Evolutionary conservation across 2,329 filamentous ascomycete genomes (phyloP).

Genomic region (Cyphellophora europaea): DNA sequence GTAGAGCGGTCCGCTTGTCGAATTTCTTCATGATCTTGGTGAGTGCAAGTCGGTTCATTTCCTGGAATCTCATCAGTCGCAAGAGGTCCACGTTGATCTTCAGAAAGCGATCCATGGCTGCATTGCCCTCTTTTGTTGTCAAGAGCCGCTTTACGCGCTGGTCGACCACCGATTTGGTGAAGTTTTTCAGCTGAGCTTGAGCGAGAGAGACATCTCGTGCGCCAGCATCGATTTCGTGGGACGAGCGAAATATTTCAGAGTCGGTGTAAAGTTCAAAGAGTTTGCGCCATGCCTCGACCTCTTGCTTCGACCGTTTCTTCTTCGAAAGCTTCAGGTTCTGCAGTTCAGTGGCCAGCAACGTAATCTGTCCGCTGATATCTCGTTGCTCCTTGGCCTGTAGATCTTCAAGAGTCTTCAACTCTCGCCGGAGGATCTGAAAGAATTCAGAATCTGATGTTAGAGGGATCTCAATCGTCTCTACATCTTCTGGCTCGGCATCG

Average conservation of each 20-base stretch:
- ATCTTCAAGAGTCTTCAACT: slow-evolving; percentile 59
- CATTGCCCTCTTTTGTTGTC: slow-evolving; percentile 55
- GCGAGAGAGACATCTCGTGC: slow-evolving; percentile 57
- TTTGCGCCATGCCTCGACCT: slow-evolving; percentile 67
- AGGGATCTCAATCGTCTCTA: slow-evolving; percentile 59
- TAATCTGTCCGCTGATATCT: slow-evolving; percentile 54
- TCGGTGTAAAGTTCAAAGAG: slow-evolving; percentile 77
- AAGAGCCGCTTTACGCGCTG: slow-evolving; percentile 52
- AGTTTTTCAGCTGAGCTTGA: slow-evolving; percentile 59
- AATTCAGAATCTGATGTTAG: slow-evolving; percentile 71
- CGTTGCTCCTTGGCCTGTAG: slow-evolving; percentile 59
- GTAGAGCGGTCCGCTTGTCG: slow-evolving; percentile 72
- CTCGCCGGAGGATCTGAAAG: slow-evolving; percentile 64
- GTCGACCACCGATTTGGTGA: slow-evolving; percentile 45
- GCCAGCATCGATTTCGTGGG: slow-evolving; percentile 61
- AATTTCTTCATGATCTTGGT: slow-evolving; percentile 86
- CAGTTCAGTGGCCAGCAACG: slow-evolving; percentile 55
- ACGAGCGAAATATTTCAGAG: slow-evolving; percentile 73
- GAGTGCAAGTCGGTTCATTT: slow-evolving; percentile 70
- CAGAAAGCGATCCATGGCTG: slow-evolving; percentile 61
- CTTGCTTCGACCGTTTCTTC: slow-evolving; percentile 49
- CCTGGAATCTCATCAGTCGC: slow-evolving; percentile 73
- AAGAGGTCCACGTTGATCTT: slow-evolving; percentile 66
- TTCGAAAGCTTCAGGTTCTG: slow-evolving; percentile 53
- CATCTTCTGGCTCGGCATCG: slow-evolving; percentile 9